Evolutionary conservation across 179 eudicot species (phyloP).

Genomic region (Beta corolliflora): DNA sequence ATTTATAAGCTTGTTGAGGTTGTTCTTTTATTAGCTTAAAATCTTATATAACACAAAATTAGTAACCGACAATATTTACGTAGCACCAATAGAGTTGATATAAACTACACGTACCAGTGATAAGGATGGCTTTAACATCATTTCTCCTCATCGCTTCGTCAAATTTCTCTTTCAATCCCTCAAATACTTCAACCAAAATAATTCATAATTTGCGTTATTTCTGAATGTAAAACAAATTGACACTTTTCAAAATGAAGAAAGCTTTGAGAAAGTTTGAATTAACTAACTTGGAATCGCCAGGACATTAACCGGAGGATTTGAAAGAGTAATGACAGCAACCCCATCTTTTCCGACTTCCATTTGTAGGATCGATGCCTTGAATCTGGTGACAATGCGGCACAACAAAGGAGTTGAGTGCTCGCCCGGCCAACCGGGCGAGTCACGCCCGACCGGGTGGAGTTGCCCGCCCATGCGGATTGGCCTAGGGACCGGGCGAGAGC

Average conservation of each 20-base stretch:
- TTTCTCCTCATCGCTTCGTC: constrained; percentile 63
- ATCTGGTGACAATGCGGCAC: no score
- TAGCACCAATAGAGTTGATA: no score
- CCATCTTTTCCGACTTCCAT: constrained; percentile 75
- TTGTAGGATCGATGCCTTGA: no score
- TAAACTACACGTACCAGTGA: constrained; percentile 46
- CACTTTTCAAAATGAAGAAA: neutral
- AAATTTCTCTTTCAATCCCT: constrained; percentile 57
- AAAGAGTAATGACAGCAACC: constrained; percentile 66
- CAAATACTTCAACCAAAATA: constrained; percentile 43
- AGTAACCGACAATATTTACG: no score
- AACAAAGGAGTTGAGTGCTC: no score
- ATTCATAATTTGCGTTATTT: neutral
- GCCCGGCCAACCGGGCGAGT: no score
- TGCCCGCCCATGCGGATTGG: no score
- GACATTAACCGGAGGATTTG: constrained; percentile 77
- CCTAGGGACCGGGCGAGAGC: no score
- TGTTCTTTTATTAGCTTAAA: no score
- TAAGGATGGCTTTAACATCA: constrained; percentile 78
- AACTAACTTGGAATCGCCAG: constrained; percentile 42
- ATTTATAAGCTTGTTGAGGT: no score
- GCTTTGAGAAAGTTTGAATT: neutral
- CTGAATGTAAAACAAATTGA: neutral
- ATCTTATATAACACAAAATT: no score
- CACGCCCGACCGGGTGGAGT: no score